phyloP scores from a whole-genome alignment of 2,329 filamentous ascomycete species.

The Chrysosphaeria jannelii region DNA sequence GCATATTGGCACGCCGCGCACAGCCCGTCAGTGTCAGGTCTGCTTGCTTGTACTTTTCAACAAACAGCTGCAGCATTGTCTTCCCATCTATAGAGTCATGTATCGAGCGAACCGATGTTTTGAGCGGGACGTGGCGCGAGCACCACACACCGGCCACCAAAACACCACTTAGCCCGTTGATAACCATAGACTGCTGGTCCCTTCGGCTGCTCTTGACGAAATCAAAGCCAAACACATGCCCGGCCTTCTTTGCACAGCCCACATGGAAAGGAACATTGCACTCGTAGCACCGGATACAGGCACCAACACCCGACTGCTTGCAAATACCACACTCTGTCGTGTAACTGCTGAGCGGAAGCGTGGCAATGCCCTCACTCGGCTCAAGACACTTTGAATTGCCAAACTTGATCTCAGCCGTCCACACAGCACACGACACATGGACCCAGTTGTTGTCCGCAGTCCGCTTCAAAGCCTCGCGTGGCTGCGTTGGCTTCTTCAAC shows the following conservation, averaged over 20 bases:
- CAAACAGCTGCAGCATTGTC: slow-evolving; percentile 69
- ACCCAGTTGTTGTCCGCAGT: slow-evolving; percentile 97
- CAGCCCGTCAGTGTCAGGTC: slow-evolving; percentile 75
- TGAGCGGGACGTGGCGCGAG: slow-evolving; percentile 51
- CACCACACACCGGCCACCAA: slow-evolving; percentile 78
- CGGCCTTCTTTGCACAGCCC: slow-evolving; percentile 62
- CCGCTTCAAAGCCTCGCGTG: slow-evolving; percentile 72
- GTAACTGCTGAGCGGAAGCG: slow-evolving; percentile 43
- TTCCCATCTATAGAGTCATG: slow-evolving; percentile 40
- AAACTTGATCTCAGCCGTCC: slow-evolving; percentile 80
- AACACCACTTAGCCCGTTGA: slow-evolving; percentile 54
- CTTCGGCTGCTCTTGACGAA: slow-evolving; percentile 71
- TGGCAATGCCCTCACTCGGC: slow-evolving; percentile 68
- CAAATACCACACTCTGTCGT: slow-evolving; percentile 63
- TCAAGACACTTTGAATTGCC: slow-evolving; percentile 56
- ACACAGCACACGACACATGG: slow-evolving; percentile 76
- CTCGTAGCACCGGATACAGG: slow-evolving; percentile 56
- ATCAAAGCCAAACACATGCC: slow-evolving; percentile 69
- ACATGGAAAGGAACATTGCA: slow-evolving; percentile 50
- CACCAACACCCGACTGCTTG: slow-evolving; percentile 29
- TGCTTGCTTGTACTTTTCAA: slow-evolving; percentile 77
- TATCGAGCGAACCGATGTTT: slow-evolving; percentile 47
- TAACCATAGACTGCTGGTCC: slow-evolving; percentile 50
- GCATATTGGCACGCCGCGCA: slow-evolving; percentile 65
- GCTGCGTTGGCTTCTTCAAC: slow-evolving; percentile 51